Base-by-base conservation (phyloP, 495 filamentous ascomycete genomes). In the Copromyces sp. region DNA sequence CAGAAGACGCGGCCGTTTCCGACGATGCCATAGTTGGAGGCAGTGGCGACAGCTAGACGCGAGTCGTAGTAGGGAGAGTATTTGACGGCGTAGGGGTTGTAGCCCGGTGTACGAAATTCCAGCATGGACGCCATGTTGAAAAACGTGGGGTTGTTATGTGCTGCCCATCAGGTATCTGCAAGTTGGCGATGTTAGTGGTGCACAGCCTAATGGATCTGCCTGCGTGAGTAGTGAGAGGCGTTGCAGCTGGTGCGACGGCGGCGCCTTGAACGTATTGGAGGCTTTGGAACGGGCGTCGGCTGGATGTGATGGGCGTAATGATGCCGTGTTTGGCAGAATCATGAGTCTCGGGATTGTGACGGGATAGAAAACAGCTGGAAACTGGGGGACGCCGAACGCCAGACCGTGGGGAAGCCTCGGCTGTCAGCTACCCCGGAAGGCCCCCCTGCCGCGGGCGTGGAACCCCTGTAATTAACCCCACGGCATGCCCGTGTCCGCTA, bases 41-140 rank as follows among this genome's bases (percentile, higher is more conserved):
- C 89, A 6, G 92, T 88, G 37, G 92, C 90, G 73, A 96, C 92
- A 68, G 95, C 96, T 35, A 99, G 87, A 41, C 94, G 91, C 69
- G 92, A 94, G 83, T 98, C 95, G 85, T 95, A 95, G 86, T 97
- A 99, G 42, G 95, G 94, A 29, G 95, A 98, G 86, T 97, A 99
- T 82, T 97, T 97, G 77, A 97, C 93, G 75, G 92, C 90, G 81
- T 94, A 96, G 75, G 94, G 95, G 81, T 97, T 95, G 88, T 89
- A 97, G 81, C 94, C 95, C 75, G 92, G 87, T 32, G 95, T 98
- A 75, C 92, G 92, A 83, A 90, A 97, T 81, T 97, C 93, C 74
- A 98, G 90, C 95, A 98, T 97, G 24, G 80, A 81, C 71, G 82
- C 81, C 81, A 83, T 85, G 69, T 73, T 74, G 53, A 37, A 29